phyloP scores from a whole-genome alignment of 345 rosid species.

The Draba incana region DNA sequence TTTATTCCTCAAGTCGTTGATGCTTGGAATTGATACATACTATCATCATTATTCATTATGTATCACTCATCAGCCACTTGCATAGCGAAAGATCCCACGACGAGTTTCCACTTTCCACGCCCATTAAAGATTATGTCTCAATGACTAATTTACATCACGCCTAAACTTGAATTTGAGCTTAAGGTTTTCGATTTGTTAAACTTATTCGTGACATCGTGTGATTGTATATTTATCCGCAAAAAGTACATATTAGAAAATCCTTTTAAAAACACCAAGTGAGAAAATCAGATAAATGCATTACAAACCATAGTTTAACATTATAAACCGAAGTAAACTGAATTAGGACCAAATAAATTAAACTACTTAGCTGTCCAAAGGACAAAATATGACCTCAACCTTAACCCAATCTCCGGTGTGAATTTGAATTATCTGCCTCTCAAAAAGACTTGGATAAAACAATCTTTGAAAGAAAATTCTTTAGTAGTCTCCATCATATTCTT shows the following conservation, averaged over 20 bases:
- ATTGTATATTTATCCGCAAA: neutral
- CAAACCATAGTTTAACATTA: no score
- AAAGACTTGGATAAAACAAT: neutral
- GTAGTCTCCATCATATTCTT: constrained; percentile 13
- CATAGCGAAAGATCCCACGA: constrained; percentile 24
- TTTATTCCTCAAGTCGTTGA: constrained; percentile 16
- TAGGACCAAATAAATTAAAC: neutral
- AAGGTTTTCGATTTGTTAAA: neutral
- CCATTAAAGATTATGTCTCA: constrained; percentile 1
- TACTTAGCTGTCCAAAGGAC: neutral
- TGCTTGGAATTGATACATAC: constrained; percentile 9
- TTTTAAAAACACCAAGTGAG: neutral
- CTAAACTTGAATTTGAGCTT: neutral
- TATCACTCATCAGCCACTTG: neutral
- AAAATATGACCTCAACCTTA: constrained; percentile 11
- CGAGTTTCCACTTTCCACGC: constrained; percentile 23
- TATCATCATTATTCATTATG: neutral
- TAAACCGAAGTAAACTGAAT: neutral
- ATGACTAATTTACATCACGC: neutral
- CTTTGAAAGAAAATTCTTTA: constrained; percentile 5
- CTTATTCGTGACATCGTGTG: neutral
- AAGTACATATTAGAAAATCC: neutral
- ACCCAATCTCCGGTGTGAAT: constrained; percentile 19
- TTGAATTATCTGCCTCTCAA: neutral
- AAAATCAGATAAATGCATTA: neutral